Conservation (phyloP, 192 early-diverging fungal genomes). For the Coemansia sp. region DNA sequence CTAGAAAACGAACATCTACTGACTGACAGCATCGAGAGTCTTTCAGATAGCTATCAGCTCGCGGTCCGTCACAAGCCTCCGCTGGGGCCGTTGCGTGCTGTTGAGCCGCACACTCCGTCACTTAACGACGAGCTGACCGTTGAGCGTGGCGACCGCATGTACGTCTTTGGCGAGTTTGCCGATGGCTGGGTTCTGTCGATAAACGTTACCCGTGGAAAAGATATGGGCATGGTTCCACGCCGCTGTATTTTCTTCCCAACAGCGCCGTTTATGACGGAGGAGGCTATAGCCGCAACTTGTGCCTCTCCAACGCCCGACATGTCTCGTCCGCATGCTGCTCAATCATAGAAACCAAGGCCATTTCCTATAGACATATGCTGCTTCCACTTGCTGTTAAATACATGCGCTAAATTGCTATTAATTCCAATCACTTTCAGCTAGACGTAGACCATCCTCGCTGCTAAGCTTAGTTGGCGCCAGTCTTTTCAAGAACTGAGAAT, state of each 20-base stretch:
- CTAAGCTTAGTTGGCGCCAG: no score
- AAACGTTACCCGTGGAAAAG: slow-evolving; percentile 31
- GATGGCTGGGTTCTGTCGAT: slow-evolving; percentile 50
- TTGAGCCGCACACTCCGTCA: slow-evolving; percentile 34
- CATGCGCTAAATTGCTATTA: background rate
- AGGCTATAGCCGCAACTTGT: slow-evolving; percentile 17
- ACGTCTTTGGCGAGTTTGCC: slow-evolving; percentile 51
- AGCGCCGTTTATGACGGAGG: slow-evolving; percentile 35
- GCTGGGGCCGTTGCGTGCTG: slow-evolving; percentile 32
- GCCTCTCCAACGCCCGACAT: background rate
- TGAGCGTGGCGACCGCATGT: slow-evolving; percentile 22
- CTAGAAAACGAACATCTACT: slow-evolving; percentile 14
- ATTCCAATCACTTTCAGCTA: background rate
- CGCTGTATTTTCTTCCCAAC: slow-evolving; percentile 50
- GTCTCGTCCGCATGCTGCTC: background rate
- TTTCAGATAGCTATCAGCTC: slow-evolving; percentile 50
- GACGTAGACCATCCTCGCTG: background rate
- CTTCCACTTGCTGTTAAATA: background rate
- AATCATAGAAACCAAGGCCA: no score
- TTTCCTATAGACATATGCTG: no score
- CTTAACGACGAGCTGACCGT: slow-evolving; percentile 40
- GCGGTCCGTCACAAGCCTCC: slow-evolving; percentile 48
- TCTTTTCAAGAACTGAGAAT: background rate
- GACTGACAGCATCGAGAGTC: slow-evolving; percentile 40
- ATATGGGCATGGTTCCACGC: slow-evolving; percentile 48